Base-by-base conservation (phyloP, 345 rosid species). In the Psidium friedrichsthalianum region DNA sequence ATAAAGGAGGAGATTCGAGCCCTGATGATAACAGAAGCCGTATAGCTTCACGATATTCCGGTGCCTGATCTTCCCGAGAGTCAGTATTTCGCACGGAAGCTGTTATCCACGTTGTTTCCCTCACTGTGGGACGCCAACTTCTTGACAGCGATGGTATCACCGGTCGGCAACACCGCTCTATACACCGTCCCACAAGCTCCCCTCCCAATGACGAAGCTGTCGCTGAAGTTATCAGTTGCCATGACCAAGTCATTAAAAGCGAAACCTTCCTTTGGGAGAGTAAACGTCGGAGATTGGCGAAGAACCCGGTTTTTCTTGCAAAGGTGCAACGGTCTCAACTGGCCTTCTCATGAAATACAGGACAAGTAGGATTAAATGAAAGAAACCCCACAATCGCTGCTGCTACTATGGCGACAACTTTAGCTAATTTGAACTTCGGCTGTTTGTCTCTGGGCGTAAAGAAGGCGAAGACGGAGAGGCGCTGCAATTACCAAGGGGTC, bases 141-240 rank as follows among this genome's bases (percentile, higher is more conserved):
- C 93, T 96, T 96, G 69, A 96, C 96, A 14, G 99, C 99, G 74
- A 96, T 88, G 12, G 88, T 90, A 49, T 87, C 89, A 36, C 98
- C 98, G 13, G 89, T 85, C 2, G 90, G 95, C 87, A 96, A 56
- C 85, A 89, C 93, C 6, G 98, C 99, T 85, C 92, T 93, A 84
- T 94, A 96, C 7, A 96, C 99, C 0, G 95, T 93, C 85, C 99
- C 99, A 76, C 97, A 94, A 83, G 96, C 99, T 89, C 98, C 99
- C 86, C 94, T 94, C 42, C 99, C 99, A 53, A 96, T 89, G 6
- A 91, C 86, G 42, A 92, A 96, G 88, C 95, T 89, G 47, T 95
- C 98, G 83, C 91, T 90, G 59, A 96, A 96, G 86, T 94, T 91
- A 21, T 92, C 90, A 8, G 99, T 96, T 74, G 96, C 97, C 54